phyloP scores from a whole-genome alignment of 208 protist genomes.

The Acanthamoeba divionensis region DNA sequence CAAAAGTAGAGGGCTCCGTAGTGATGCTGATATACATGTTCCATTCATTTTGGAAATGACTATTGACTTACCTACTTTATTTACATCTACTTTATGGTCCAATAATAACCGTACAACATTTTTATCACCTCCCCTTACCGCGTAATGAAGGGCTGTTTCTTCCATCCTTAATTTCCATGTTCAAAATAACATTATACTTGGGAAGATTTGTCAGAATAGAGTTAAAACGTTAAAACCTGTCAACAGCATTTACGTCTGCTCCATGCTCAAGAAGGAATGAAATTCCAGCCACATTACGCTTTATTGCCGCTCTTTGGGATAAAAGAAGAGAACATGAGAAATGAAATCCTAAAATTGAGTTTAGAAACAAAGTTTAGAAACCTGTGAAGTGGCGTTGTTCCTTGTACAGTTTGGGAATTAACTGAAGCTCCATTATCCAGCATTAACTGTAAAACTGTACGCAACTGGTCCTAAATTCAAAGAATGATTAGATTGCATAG shows the following conservation, averaged over 20 bases:
- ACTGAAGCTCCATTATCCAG: constrained; percentile 18
- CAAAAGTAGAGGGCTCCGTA: too few species aligned
- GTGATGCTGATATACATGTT: too few species aligned
- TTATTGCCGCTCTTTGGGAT: neutral
- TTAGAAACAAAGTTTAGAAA: too few species aligned
- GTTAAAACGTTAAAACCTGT: constrained; percentile 3
- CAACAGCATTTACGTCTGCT: neutral
- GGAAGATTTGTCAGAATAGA: neutral
- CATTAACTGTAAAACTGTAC: neutral
- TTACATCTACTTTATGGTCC: neutral
- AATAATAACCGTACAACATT: neutral
- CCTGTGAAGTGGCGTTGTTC: neutral
- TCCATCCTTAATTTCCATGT: neutral
- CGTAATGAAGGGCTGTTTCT: constrained; percentile 41
- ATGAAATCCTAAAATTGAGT: too few species aligned
- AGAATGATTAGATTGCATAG: too few species aligned
- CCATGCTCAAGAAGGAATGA: constrained; percentile 4
- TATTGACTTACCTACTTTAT: too few species aligned
- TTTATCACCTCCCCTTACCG: constrained; percentile 7
- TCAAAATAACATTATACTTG: neutral
- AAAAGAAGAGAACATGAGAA: neutral
- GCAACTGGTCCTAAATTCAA: neutral
- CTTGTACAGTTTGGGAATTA: constrained; percentile 29
- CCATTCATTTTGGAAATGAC: too few species aligned
- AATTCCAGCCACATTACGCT: constrained; percentile 20